Evolutionary conservation across 2,329 filamentous ascomycete species (phyloP), one percentile per base, ranked within the genome.

Genomic region (Cercospora sp.): DNA sequence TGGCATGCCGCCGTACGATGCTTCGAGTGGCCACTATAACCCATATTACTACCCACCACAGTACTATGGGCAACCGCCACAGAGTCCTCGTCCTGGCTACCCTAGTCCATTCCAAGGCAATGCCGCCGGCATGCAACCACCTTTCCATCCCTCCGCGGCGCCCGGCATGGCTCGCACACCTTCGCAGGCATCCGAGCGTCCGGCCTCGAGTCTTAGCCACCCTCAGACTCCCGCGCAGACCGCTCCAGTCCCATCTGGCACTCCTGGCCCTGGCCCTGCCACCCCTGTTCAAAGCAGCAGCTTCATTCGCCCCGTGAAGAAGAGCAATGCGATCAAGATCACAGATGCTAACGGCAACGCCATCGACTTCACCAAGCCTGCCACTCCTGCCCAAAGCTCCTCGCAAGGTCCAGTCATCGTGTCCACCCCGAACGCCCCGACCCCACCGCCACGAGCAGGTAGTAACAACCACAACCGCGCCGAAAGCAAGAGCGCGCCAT

Each of bases 331-430:
- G 1, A 91, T 97, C 72, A 85, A 89, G 60, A 97, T 97, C 83
- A 96, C 93, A 84, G 92, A 93, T 75, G 86, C 90, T 31, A 86
- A 90, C 65, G 94, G 93, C 70, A 92, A 95, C 77, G 87, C 89
- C 31, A 83, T 97, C 73, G 84, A 86, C 84, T 82, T 91, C 83
- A 77, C 87, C 53, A 86, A 87, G 3, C 81, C 84, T 1, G 87
- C 87, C 1, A 84, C 85, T 3, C 83, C 87, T 0, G 85, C 86
- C 16, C 83, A 85, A 18, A 81, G 85, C 20, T 86, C 84, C 65
- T 83, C 85, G 30, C 84, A 86, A 67, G 86, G 87, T 42, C 83
- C 88, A 51, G 88, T 87, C 20, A 87, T 91, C 23, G 87, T 93
- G 62, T 89, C 91, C 8, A 91, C 92, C 3, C 89, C 91, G 0